Evolutionary conservation across 805 yeast genomes (phyloP), one percentile per base, ranked within the genome.

Genomic region (Kuraishia cidri): DNA sequence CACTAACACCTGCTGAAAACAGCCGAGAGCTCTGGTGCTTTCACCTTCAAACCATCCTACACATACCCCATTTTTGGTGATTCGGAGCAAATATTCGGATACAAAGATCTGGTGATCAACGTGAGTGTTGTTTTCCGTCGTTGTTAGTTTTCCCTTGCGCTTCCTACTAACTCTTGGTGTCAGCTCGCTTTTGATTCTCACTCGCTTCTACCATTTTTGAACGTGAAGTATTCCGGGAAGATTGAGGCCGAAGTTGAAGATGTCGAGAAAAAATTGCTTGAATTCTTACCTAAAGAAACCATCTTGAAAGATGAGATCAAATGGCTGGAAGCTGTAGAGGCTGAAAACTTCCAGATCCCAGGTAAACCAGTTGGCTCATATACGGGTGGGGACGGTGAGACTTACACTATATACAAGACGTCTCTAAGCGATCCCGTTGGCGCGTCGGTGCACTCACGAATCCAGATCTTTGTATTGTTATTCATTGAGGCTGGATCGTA

Each of bases 1-100:
- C 8, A 14, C 15, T 8, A 15, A 20, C 34, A 14, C 30, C 24
- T n/a, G n/a, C n/a, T n/a, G n/a, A n/a, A n/a, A n/a, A n/a, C 6
- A 26, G 82, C 81, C 4, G 78, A 73, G 37, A 64, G 70, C 2
- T 57, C 65, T 3, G 77, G 77, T 0, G 69, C 77, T 2, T 72
- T 79, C 14, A 61, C 72, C 3, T 87, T 88, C 60, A 58, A 67
- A 24, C 97, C 97, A 0, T 48, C 60, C 10, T 87, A 85, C 58
- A 90, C 97, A 1, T 92, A 92, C 53, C 95, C 97, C 2, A 80
- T 92, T 8, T 92, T 75, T 63, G 97, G 97, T 5, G 95, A 87
- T 30, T 69, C 86, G 2, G 98, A 92, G 50, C 78, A 78, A 34
- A 77, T 92, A 2, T 85, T 78, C 48, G 98, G 98, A 2, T 92